Percentiles rank a stretch among this genome's conserved stretches.
phyloP scores from a whole-genome alignment of 2,329 filamentous ascomycete species.

The Cladosporium sphaerospermum region DNA sequence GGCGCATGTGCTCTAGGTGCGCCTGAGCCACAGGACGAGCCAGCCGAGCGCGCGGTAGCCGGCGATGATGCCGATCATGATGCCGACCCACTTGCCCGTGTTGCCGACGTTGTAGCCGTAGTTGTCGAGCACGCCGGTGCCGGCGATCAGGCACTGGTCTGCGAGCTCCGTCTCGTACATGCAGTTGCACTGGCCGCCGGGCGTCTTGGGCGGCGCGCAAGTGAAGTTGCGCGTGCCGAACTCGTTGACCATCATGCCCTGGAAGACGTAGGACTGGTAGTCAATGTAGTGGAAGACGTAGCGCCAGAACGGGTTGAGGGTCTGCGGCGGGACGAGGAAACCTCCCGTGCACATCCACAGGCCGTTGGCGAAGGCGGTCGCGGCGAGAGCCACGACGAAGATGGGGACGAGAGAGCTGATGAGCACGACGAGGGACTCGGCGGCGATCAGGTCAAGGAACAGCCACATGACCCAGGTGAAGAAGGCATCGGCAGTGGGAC shows the following conservation, averaged over 20 bases:
- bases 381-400: constrained; percentile 72
- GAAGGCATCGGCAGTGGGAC: constrained; percentile 58
- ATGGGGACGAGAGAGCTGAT: constrained; percentile 66
- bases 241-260: constrained; percentile 92
- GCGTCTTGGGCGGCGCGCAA: constrained; percentile 49
- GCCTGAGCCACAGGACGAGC: constrained; percentile 30
- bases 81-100: constrained; percentile 66
- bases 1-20: neutral
- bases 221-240: constrained; percentile 60
- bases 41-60: constrained; percentile 67
- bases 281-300: constrained; percentile 88
- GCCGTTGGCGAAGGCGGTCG: constrained; percentile 80
- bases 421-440: constrained; percentile 75
- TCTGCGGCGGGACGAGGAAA: constrained; percentile 67
- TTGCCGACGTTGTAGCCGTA: constrained; percentile 64
- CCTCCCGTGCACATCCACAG: constrained; percentile 85
- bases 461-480: constrained; percentile 77
- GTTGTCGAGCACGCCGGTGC: constrained; percentile 60
- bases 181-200: constrained; percentile 53
- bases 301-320: constrained; percentile 76
- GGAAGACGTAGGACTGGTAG: constrained; percentile 79
- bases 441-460: constrained; percentile 75
- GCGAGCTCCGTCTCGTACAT: constrained; percentile 55
- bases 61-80: constrained; percentile 67
- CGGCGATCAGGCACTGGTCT: constrained; percentile 62